Evolutionary conservation across 2,329 filamentous ascomycete genomes (phyloP).

Genomic region (Seiridium cupressi): DNA sequence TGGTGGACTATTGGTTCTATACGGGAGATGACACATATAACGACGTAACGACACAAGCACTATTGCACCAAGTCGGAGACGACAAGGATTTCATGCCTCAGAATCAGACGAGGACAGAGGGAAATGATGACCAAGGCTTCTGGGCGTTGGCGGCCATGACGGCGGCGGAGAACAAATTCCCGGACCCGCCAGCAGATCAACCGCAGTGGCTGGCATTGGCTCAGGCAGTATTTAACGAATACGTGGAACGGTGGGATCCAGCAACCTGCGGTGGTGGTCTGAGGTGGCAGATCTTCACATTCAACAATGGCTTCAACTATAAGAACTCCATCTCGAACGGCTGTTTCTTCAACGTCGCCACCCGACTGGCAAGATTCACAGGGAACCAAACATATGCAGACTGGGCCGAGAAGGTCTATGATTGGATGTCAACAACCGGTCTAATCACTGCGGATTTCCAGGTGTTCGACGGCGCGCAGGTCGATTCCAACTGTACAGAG

Average conservation of each 20-base stretch:
- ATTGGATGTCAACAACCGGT: conserved; percentile 39
- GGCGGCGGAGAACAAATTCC: conserved; percentile 60
- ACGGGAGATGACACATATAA: conserved; percentile 53
- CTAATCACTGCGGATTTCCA: conserved; percentile 10
- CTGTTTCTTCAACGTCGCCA: conserved; percentile 46
- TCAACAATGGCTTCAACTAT: conserved; percentile 56
- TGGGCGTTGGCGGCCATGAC: conserved; percentile 64
- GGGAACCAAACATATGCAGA: conserved; percentile 61
- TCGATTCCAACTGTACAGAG: conserved; percentile 43
- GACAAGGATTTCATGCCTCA: conserved; percentile 43
- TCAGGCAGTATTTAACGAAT: conserved; percentile 63
- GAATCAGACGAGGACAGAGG: conserved; percentile 37
- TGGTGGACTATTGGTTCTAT: conserved; percentile 13
- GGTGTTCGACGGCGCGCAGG: conserved; percentile 33
- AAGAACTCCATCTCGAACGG: conserved; percentile 45
- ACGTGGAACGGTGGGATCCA: conserved; percentile 57
- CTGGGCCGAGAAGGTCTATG: conserved; percentile 57
- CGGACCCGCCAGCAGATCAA: conserved; percentile 44
- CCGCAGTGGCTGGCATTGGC: conserved; percentile 63
- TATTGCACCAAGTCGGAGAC: conserved; percentile 44
- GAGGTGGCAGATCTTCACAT: conserved; percentile 64
- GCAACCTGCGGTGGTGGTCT: conserved; percentile 58
- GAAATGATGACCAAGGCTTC: conserved; percentile 60
- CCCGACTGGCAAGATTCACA: conserved; percentile 64
- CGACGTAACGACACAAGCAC: conserved; percentile 38